Base-by-base conservation (phyloP, 2,329 filamentous ascomycete genomes). In the Nothomitra cinnamomea region DNA sequence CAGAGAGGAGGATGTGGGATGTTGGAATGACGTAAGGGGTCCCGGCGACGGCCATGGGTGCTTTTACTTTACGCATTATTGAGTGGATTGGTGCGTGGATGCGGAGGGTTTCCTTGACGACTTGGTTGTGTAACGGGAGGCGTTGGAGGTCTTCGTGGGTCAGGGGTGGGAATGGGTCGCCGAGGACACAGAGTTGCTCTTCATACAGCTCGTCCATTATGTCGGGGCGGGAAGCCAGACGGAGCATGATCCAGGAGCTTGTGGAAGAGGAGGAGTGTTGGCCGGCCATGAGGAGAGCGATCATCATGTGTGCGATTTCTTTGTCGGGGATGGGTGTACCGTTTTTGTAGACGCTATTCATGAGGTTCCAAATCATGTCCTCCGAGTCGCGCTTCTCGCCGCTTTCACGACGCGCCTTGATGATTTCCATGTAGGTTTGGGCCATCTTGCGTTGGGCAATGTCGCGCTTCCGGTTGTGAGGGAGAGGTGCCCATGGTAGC, bases 291-390 rank as follows among this genome's bases (percentile, higher is more conserved):
- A 90, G 75, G 15, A 90, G 74, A 0, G 85, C 84, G 62, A 90
- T 90, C 85, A 90, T 88, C 74, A 90, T 85, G 66, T 87, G 81
- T 0, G 85, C 84, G 52, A 90, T 79, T 63, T 90, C 85, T 59
- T 80, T 75, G 64, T 90, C 85, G 0, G 85, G 80, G 1, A 89
- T 68, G 0, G 72, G 68, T 10, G 70, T 73, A 48, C 85, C 85
- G 60, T 85, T 74, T 69, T 88, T 88, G 76, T 90, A 90, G 10
- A 69, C 74, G 64, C 81, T 83, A 58, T 74, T 72, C 83, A 89
- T 88, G 54, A 90, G 66, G 64, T 89, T 85, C 72, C 76, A 82
- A 63, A 89, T 86, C 79, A 89, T 89, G 64, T 89, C 80, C 55
- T 75, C 72, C 0, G 70, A 69, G 17, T 77, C 72, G 32, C 65